Percentiles rank a stretch among this genome's conserved stretches.
phyloP scores from a whole-genome alignment of 768 basidiomycete genomes.

The Boletus rex-veris region DNA sequence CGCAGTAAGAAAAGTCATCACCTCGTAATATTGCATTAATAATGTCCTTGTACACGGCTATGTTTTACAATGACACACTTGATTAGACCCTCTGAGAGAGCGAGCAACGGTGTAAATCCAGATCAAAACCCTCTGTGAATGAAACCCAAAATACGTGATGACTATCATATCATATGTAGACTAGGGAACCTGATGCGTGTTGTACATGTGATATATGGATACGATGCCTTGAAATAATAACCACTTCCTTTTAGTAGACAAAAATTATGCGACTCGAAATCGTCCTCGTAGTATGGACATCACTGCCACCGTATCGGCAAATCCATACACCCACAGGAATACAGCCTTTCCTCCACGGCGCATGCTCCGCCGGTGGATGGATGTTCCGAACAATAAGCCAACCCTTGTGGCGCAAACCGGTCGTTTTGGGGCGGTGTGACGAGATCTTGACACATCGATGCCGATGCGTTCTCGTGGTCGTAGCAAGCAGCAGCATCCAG shows the following conservation, averaged over 20 bases:
- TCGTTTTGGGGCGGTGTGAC: conserved; percentile 1
- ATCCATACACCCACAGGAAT: conserved; percentile 16
- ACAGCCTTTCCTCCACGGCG: conserved; percentile 18
- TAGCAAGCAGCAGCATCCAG: not conserved
- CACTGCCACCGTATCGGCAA: conserved; percentile 24
- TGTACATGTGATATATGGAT: conserved; percentile 26
- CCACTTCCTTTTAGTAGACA: conserved; percentile 1
- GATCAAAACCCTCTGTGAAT: not conserved
- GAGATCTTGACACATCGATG: conserved; percentile 20
- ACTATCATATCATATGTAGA: conserved; percentile 14
- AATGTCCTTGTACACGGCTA: not conserved
- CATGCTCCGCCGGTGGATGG: conserved; percentile 9
- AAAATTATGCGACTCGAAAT: not conserved
- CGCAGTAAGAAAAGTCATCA: not conserved
- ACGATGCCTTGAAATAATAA: conserved; percentile 25
- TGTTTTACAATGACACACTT: conserved; percentile 7
- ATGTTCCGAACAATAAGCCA: conserved; percentile 14
- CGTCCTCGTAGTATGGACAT: conserved; percentile 5
- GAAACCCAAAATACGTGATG: conserved; percentile 14
- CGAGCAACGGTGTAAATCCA: not conserved
- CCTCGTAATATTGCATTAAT: conserved; percentile 9
- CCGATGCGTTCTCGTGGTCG: conserved; percentile 12
- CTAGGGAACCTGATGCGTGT: conserved; percentile 13
- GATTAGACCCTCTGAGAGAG: not conserved
- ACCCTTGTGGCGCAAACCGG: conserved; percentile 19